These are phyloP conservation scores for Chimonanthus salicifolius DNA, from an alignment of 164 flowering plant genomes.

Conservation along the genomic window DNA sequence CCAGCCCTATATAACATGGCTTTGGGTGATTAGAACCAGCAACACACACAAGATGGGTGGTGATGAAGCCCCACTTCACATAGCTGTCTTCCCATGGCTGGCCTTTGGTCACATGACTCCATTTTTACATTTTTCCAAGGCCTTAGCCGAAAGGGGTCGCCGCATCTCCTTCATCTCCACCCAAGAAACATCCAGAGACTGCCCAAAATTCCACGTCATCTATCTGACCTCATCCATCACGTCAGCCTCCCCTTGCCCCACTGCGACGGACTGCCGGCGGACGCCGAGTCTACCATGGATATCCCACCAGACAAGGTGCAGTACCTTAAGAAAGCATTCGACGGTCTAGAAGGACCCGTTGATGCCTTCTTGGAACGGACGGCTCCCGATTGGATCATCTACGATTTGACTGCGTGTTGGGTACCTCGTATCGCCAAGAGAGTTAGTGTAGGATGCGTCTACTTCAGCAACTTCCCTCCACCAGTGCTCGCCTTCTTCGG, in stretches of 20 bases:
- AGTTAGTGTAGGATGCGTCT: conserved; percentile 14
- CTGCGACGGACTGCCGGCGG: conserved; percentile 21
- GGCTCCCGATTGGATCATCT: conserved; percentile 33
- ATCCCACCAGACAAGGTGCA: conserved; percentile 19
- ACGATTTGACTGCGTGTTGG: conserved; percentile 34
- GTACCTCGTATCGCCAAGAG: conserved; percentile 17
- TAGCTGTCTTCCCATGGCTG: not conserved
- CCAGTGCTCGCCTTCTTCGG: not conserved
- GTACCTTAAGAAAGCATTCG: conserved; percentile 28
- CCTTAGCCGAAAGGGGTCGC: too few relatives aligned
- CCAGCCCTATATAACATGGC: too few relatives aligned
- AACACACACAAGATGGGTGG: too few relatives aligned
- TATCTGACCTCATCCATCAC: conserved; percentile 5
- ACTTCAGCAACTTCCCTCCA: conserved; percentile 16
- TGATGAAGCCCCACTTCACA: too few relatives aligned
- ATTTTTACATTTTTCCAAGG: too few relatives aligned
- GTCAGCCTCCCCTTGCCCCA: conserved; percentile 31
- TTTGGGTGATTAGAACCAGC: too few relatives aligned
- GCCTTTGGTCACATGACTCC: too few relatives aligned
- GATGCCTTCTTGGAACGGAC: not conserved
- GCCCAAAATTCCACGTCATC: conserved; percentile 6
- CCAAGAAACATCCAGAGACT: conserved; percentile 13
- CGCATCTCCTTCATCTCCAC: conserved; percentile 1
- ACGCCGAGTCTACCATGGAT: conserved; percentile 46
- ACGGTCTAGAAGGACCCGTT: conserved; percentile 18